Evolutionary conservation across 1,284 basidiomycete genomes (phyloP), one percentile per base, ranked within the genome.

Genomic region (Ustilago shanxiensis): DNA sequence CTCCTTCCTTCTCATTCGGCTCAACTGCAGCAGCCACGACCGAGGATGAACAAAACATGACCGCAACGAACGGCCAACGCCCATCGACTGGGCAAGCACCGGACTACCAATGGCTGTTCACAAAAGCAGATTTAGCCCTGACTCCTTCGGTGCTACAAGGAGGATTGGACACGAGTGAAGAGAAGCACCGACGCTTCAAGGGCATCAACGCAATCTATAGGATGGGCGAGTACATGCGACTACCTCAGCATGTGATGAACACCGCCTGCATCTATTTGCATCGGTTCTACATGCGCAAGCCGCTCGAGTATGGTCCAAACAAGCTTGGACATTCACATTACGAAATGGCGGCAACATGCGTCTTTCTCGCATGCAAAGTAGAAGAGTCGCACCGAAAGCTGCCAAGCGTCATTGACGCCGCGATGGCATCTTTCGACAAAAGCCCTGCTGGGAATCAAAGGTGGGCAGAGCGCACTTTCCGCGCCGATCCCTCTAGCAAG

Each of bases 221-320:
- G 28, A 79, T 84, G 61, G 81, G 77, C 58, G 83, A 84, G 50
- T 82, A 72, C 57, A 71, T 83, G 71, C 67, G 79, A 53, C 64
- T 84, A 52, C 39, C 59, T 26, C 80, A 82, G 50, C 82, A 85
- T 50, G 83, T 85, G 28, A 75, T 81, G 66, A 74, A 75, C 11
- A 80, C 83, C 0, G 94, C 93, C 18, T 92, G 93, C 29, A 93
- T 92, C 4, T 94, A 94, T 89, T 92, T 96, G 73, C 95, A 97
- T 86, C 90, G 95, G 14, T 97, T 97, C 87, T 97, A 93, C 87
- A 95, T 97, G 94, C 90, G 95, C 60, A 91, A 91, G 82, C 91
- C 94, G 26, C 61, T 83, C 35, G 71, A 76, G 44, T 58, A 72
- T 45, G 73, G 72, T 90, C 92, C 80, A 91, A 94, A 81, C 92